Evolutionary conservation across 2,329 filamentous ascomycete species (phyloP), one percentile per base, ranked within the genome.

Genomic region (Sporothrix humicola): DNA sequence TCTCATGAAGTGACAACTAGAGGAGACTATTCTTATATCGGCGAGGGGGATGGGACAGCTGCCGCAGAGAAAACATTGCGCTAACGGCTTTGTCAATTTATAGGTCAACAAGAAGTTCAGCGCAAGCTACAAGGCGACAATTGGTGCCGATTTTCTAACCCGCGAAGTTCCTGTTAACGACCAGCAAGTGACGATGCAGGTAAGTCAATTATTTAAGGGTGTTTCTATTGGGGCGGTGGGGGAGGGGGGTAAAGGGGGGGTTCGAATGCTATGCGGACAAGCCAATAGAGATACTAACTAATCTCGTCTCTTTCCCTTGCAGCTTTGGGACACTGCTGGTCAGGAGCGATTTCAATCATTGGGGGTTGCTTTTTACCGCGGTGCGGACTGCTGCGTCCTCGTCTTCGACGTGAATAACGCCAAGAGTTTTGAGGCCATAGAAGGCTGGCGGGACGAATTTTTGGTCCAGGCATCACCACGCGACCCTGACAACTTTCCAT

Each of bases 81-180:
- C 73, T 74, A 42, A 73, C 68, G 17, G 20, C 7, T 20, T 20
- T 48, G 23, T 20, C 73, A 20, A 6, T 66, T 2, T 13, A 20
- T 78, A 98, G 95, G 95, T 99, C 89, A 99, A 99, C 88, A 99
- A 99, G 87, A 98, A 99, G 84, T 99, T 99, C 87, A 98, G 95
- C 82, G 95, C 95, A 78, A 98, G 95, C 86, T 99, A 99, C 90
- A 99, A 99, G 86, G 96, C 96, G 74, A 99, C 96, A 63, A 99
- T 99, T 82, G 96, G 96, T 78, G 96, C 96, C 82, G 96, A 99
- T 84, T 99, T 99, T 84, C 87, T 99, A 75, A 99, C 96, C 73
- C 97, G 97, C 83, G 96, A 99, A 86, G 96, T 99, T 56, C 87
- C 98, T 77, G 95, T 99, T 72, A 96, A 98, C 84, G 96, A 98